These are phyloP conservation scores for Xerocomus minutiporus DNA, from an alignment of 1,284 basidiomycete genomes.

Conservation along the genomic window DNA sequence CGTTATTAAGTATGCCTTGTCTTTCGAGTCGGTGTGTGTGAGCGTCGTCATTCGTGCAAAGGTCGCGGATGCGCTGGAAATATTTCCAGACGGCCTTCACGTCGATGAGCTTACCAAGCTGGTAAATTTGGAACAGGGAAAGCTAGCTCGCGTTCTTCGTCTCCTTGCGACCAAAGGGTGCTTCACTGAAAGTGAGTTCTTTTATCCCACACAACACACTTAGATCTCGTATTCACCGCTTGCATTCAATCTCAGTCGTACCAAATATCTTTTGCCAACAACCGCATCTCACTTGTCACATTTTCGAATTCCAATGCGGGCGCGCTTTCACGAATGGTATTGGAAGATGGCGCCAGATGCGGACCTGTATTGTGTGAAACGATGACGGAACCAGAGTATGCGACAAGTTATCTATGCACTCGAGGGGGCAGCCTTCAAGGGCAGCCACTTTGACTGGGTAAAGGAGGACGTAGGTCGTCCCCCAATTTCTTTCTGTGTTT, in stretches of 20 bases:
- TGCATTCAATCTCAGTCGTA: constrained; percentile 12
- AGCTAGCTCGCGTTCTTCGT: constrained; percentile 32
- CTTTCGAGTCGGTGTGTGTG: constrained; percentile 28
- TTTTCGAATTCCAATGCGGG: constrained; percentile 12
- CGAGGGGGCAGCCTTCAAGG: constrained; percentile 14
- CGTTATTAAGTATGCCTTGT: constrained; percentile 12
- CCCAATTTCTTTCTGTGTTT: background rate
- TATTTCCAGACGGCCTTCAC: constrained; percentile 24
- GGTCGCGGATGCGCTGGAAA: constrained; percentile 25
- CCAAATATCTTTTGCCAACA: constrained; percentile 27
- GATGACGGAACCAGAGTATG: constrained; percentile 25
- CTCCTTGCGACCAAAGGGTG: constrained; percentile 32
- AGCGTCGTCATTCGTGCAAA: constrained; percentile 19
- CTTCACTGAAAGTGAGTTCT: constrained; percentile 28
- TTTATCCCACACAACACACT: background rate
- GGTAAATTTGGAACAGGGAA: constrained; percentile 26
- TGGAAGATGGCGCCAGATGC: constrained; percentile 16
- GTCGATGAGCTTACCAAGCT: constrained; percentile 23
- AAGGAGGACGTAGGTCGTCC: constrained; percentile 15
- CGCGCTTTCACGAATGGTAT: constrained; percentile 8
- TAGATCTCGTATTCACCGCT: background rate
- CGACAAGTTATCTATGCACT: constrained; percentile 24
- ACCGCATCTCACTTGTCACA: constrained; percentile 27
- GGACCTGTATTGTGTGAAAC: constrained; percentile 22
- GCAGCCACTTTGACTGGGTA: constrained; percentile 26